Evolutionary conservation across 2,329 filamentous ascomycete species (phyloP), one percentile per base, ranked within the genome.

Genomic region (Amauroascus verrucosus): DNA sequence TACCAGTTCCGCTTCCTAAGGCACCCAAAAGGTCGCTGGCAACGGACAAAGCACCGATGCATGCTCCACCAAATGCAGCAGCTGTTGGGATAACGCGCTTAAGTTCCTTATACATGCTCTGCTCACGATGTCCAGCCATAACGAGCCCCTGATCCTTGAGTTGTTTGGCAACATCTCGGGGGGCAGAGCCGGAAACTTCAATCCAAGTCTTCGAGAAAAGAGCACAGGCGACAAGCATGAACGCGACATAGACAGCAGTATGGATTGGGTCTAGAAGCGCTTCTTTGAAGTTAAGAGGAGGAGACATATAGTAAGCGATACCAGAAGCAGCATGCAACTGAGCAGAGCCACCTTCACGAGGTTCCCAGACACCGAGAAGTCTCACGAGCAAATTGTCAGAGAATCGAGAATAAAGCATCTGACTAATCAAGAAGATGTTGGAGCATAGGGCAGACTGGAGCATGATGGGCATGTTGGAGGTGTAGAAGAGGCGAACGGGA

Each of bases 131-230:
- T 68, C 93, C 93, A 66, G 93, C 91, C 94, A 98, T 98, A 63
- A 98, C 91, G 55, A 98, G 85, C 70, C 93, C 93, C 76, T 98
- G 93, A 68, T 98, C 94, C 84, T 98, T 98, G 72, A 98, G 84
- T 77, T 97, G 93, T 83, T 98, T 98, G 66, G 93, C 93, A 62
- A 98, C 94, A 68, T 98, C 93, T 67, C 93, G 87, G 57, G 93
- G 94, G 77, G 88, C 91, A 59, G 91, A 96, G 67, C 93, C 94
- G 37, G 93, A 97, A 61, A 98, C 93, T 76, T 98, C 93, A 65
- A 98, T 98, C 93, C 93, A 98, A 52, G 94, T 98, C 87, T 98
- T 98, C 74, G 90, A 96, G 82, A 98, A 98, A 71, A 97, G 83
- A 57, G 90, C 90, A 69, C 93, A 98, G 62, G 94, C 94, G 65